Evolutionary conservation across 768 basidiomycete genomes (phyloP).

Genomic region (Podaxis sp.): DNA sequence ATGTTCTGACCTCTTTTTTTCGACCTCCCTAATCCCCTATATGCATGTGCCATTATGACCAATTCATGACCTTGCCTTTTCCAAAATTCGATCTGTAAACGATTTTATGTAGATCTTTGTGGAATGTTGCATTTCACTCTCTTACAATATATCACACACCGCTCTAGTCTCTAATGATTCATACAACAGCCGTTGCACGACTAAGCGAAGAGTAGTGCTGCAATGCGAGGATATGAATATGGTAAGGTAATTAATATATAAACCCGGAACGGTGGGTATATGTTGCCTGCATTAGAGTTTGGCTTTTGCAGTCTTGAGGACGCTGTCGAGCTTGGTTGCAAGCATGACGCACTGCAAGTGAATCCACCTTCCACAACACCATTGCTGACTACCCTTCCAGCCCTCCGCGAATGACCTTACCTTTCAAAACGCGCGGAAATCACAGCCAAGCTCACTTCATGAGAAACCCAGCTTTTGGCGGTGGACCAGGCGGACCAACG

Average conservation of each 20-base stretch:
- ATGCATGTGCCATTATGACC: background rate
- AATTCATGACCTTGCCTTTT: background rate
- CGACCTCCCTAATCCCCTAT: conserved; percentile 13
- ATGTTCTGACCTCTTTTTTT: conserved; percentile 48
- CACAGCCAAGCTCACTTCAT: too few species aligned
- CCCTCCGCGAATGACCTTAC: too few species aligned
- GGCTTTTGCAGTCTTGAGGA: conserved; percentile 61
- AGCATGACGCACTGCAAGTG: conserved; percentile 62
- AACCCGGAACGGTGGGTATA: background rate
- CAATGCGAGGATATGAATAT: background rate
- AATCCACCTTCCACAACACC: too few species aligned
- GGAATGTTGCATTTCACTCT: background rate
- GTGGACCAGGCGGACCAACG: too few species aligned
- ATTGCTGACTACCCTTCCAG: too few species aligned
- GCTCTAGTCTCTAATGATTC: too few species aligned
- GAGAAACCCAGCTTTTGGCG: too few species aligned
- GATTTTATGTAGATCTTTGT: background rate
- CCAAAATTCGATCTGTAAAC: background rate
- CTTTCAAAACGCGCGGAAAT: too few species aligned
- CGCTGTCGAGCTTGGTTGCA: conserved; percentile 82
- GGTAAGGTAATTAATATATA: conserved; percentile 4
- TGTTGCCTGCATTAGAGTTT: conserved; percentile 37
- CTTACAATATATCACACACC: background rate
- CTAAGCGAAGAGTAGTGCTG: too few species aligned
- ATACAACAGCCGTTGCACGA: too few species aligned